Percentiles rank a stretch among this genome's conserved stretches.
Evolutionary conservation across 345 rosid species (phyloP).

Genomic region (rapeseed (Brassica napus)): DNA sequence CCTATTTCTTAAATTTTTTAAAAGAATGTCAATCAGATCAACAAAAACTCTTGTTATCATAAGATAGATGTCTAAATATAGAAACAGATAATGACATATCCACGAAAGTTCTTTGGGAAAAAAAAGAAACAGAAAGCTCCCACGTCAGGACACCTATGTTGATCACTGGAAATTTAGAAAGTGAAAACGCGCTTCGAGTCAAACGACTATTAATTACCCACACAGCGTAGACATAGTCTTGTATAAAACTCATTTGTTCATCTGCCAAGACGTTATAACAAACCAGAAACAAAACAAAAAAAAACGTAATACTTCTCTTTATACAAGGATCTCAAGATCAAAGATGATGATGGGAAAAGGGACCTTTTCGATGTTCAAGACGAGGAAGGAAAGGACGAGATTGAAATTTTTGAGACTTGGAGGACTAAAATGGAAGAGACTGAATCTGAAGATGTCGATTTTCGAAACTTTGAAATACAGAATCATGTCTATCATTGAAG

Average conservation of each 20-base stretch:
- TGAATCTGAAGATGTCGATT: constrained; percentile 38
- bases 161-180: constrained; percentile 4
- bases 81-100: not conserved
- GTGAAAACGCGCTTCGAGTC: constrained; percentile 26
- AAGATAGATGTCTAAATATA: not conserved
- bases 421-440: constrained; percentile 31
- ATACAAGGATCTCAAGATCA: not conserved
- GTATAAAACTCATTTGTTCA: not conserved
- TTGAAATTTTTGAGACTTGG: constrained; percentile 31
- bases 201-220: not conserved
- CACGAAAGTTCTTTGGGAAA: constrained; percentile 3
- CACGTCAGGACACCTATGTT: constrained; percentile 37
- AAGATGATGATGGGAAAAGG: constrained; percentile 25
- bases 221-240: not conserved
- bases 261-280: not conserved
- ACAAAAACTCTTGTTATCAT: no score
- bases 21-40: no score
- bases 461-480: constrained; percentile 21
- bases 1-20: no score
- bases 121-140: constrained; percentile 9
- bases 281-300: not conserved
- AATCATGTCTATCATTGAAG: constrained; percentile 34
- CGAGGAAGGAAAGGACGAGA: constrained; percentile 36
- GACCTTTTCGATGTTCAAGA: constrained; percentile 14
- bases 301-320: not conserved